A percentile compares a stretch with the other conserved stretches of the same genome.
Conservation (phyloP, 139 green algal genomes). For the Mychonastes homosphaera region DNA sequence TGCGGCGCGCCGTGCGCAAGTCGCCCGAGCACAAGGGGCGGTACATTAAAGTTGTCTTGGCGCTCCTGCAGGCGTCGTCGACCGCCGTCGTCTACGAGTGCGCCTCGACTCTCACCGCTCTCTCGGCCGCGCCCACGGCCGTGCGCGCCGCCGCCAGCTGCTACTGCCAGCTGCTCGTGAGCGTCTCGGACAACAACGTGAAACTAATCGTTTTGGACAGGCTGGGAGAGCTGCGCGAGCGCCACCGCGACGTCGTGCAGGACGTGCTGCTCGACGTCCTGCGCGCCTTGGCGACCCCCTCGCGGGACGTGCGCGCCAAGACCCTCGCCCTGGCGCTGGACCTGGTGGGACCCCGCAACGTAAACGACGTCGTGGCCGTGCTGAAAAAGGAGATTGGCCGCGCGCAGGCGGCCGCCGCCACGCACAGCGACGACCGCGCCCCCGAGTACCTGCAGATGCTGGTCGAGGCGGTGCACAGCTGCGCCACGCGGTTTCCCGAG, state of each 20-base stretch:
- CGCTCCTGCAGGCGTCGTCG: conserved; percentile 69
- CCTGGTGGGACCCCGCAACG: conserved; percentile 78
- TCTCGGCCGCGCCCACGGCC: conserved; percentile 89
- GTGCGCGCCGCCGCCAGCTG: conserved; percentile 91
- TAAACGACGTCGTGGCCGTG: conserved; percentile 79
- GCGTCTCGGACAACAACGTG: conserved; percentile 98
- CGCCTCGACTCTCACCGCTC: conserved; percentile 72
- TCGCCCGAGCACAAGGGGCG: conserved; percentile 81
- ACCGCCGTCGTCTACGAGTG: conserved; percentile 94
- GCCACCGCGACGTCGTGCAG: conserved; percentile 62
- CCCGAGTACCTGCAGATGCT: conserved; percentile 92
- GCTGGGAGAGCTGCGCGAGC: conserved; percentile 62
- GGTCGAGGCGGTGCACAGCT: conserved; percentile 87
- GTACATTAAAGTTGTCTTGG: conserved; percentile 98
- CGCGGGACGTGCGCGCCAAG: conserved; percentile 92
- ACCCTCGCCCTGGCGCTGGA: conserved; percentile 91
- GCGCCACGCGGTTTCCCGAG: conserved; percentile 90
- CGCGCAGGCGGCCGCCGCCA: conserved; percentile 80
- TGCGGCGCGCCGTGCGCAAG: conserved; percentile 78
- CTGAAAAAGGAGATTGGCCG: conserved; percentile 97
- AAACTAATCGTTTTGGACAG: conserved; percentile 94
- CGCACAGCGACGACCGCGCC: too few species aligned
- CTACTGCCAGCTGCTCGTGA: conserved; percentile 93
- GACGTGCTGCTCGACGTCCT: conserved; percentile 97
- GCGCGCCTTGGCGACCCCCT: conserved; percentile 75